Base-by-base conservation (phyloP, 2,329 filamentous ascomycete species). In the Penicillium hordei region DNA sequence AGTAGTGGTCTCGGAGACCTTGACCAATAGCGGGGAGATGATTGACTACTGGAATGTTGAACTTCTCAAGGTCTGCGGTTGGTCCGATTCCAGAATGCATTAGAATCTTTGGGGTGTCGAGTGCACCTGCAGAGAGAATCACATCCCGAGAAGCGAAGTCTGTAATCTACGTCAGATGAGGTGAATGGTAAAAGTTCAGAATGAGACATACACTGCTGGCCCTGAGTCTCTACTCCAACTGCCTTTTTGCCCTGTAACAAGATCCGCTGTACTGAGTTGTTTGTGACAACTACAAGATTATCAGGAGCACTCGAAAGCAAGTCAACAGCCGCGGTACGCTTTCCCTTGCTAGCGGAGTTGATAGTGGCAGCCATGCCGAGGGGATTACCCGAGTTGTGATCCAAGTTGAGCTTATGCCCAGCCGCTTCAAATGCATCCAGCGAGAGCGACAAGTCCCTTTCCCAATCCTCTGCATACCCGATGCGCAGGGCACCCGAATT, bases 381-480 rank as follows among this genome's bases (percentile, higher is more conserved):
- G 0, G 82, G 83, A 63, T 86, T 78, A 0, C 85, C 85, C 5
- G 79, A 81, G 61, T 86, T 86, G 40, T 83, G 77, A 61, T 86
- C 84, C 0, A 75, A 72, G 59, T 86, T 86, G 17, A 79, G 60
- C 0, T 76, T 70, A 36, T 80, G 74, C 0, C 83, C 83, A 21
- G 76, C 75, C 33, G 81, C 68, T 56, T 82, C 75, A 38, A 82
- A 81, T 5, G 78, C 69, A 58, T 83, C 78, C 42, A 82, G 67
- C 33, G 81, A 62, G 0, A 73, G 72, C 6, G 73, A 66, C 3
- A 85, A 58, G 53, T 83, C 81, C 21, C 70, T 72, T 66, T 86
- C 82, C 75, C 77, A 82, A 57, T 80, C 75, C 1, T 67, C 61
- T 2, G 79, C 77, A 59, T 80, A 85, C 0, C 78, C 77, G 13